A percentile compares a stretch with the other conserved stretches of the same genome.
phyloP scores from a whole-genome alignment of 2,329 filamentous ascomycete genomes.

The Cladosporium cucumerinum region DNA sequence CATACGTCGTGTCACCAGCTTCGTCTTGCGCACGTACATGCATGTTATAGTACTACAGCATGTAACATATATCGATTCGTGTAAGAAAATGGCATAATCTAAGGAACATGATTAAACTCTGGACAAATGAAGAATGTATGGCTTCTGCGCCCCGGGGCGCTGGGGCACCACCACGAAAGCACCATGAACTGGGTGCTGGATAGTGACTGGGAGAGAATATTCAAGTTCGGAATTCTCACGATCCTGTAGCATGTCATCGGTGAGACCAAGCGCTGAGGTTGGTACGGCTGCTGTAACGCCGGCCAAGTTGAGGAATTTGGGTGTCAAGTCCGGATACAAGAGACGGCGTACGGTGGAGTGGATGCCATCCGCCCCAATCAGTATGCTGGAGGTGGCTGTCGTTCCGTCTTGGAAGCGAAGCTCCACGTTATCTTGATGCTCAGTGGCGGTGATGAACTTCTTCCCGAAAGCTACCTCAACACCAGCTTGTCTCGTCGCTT shows the following conservation, averaged over 20 bases:
- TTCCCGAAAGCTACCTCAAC: not conserved
- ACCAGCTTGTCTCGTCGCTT: not conserved
- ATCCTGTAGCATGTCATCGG: not conserved
- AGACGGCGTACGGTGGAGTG: not conserved
- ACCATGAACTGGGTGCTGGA: constrained; percentile 1
- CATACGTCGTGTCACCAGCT: not conserved
- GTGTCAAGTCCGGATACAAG: constrained; percentile 10
- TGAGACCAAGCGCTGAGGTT: constrained; percentile 3
- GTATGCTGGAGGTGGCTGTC: not conserved
- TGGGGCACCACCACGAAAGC: not conserved
- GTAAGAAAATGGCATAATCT: not conserved
- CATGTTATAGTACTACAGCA: no score
- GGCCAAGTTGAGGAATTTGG: constrained; percentile 12
- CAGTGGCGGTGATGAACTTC: not conserved
- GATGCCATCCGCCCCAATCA: constrained; percentile 9
- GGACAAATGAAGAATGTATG: not conserved
- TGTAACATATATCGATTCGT: not conserved
- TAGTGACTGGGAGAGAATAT: not conserved
- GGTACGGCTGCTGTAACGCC: constrained; percentile 16
- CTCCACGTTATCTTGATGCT: not conserved
- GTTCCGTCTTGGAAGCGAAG: not conserved
- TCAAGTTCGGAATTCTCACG: not conserved
- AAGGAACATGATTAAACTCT: not conserved
- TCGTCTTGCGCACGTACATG: not conserved
- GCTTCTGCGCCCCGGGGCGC: not conserved